A percentile compares a stretch with the other conserved stretches of the same genome.
Conservation (phyloP, 768 basidiomycete genomes). For the Dendrothele bispora region DNA sequence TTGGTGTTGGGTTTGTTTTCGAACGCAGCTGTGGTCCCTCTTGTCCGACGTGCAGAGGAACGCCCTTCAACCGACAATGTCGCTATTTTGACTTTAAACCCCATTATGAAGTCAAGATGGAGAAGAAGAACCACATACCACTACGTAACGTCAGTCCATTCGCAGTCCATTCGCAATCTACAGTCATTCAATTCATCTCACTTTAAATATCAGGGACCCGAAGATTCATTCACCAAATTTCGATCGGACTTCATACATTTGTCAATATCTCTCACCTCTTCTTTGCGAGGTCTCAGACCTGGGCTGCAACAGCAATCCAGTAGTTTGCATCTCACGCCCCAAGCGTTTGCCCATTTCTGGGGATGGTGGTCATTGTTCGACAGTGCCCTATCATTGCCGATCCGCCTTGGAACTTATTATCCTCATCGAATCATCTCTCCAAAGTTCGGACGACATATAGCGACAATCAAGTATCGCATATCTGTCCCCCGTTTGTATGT, state of each 20-base stretch:
- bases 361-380: conserved; percentile 91
- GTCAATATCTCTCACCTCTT: conserved; percentile 80
- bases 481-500: conserved; percentile 76
- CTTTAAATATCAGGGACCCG: conserved; percentile 31
- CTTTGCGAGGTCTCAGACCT: conserved; percentile 36
- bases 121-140: conserved; percentile 44
- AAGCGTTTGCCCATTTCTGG: conserved; percentile 86
- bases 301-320: conserved; percentile 42
- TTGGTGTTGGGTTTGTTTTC: conserved; percentile 80
- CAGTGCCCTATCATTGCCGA: conserved; percentile 72
- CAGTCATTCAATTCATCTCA: not conserved
- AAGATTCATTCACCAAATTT: conserved; percentile 85
- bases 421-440: conserved; percentile 70
- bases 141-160: conserved; percentile 47
- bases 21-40: conserved; percentile 79
- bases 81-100: conserved; percentile 78
- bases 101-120: conserved; percentile 73
- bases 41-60: conserved; percentile 61
- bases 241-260: conserved; percentile 94
- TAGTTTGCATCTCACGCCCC: conserved; percentile 83
- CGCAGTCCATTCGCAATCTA: no score
- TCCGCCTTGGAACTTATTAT: conserved; percentile 85
- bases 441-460: conserved; percentile 86
- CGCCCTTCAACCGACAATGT: conserved; percentile 73
- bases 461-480: conserved; percentile 89